Evolutionary conservation across 1,139 yeast species (phyloP).

Genomic region (Blastobotrys raffinosifermentans): DNA sequence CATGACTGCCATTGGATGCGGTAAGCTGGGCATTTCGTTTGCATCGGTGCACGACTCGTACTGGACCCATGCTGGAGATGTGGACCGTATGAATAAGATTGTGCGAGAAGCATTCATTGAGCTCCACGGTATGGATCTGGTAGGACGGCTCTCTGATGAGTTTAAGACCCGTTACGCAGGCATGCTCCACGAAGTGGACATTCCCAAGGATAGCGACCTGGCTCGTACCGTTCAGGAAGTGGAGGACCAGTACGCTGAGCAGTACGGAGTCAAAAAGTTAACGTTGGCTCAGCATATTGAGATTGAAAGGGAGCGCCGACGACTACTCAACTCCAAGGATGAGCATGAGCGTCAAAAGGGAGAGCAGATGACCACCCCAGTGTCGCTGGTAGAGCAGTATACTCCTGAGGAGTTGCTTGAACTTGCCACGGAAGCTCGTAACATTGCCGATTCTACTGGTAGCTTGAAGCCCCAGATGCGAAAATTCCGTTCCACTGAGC

Average conservation of each 20-base stretch:
- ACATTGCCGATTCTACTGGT: background rate
- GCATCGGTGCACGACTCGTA: slow-evolving; percentile 98
- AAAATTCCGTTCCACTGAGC: slow-evolving; percentile 29
- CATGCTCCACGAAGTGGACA: slow-evolving; percentile 50
- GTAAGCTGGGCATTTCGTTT: slow-evolving; percentile 61
- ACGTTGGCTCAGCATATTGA: slow-evolving; percentile 69
- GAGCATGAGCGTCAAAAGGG: slow-evolving; percentile 49
- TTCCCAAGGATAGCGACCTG: slow-evolving; percentile 49
- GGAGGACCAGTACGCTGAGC: slow-evolving; percentile 13
- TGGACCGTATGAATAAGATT: slow-evolving; percentile 63
- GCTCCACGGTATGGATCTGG: slow-evolving; percentile 67
- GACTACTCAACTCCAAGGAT: slow-evolving; percentile 49
- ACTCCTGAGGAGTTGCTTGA: slow-evolving; percentile 23
- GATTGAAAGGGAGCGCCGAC: slow-evolving; percentile 57
- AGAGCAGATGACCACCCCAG: slow-evolving; percentile 59
- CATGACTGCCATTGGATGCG: slow-evolving; percentile 77
- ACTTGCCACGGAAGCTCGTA: slow-evolving; percentile 15
- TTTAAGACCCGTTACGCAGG: slow-evolving; percentile 75
- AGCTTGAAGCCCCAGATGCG: slow-evolving; percentile 7
- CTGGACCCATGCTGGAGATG: slow-evolving; percentile 95
- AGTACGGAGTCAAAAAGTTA: slow-evolving; percentile 50
- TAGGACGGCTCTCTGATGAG: slow-evolving; percentile 66
- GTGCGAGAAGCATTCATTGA: slow-evolving; percentile 76
- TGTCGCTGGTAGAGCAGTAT: slow-evolving; percentile 51
- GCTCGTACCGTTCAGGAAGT: slow-evolving; percentile 41